Evolutionary conservation across 106 monocot species (phyloP), one percentile per base, ranked within the genome.

Genomic region (Apostasia ramifera): DNA sequence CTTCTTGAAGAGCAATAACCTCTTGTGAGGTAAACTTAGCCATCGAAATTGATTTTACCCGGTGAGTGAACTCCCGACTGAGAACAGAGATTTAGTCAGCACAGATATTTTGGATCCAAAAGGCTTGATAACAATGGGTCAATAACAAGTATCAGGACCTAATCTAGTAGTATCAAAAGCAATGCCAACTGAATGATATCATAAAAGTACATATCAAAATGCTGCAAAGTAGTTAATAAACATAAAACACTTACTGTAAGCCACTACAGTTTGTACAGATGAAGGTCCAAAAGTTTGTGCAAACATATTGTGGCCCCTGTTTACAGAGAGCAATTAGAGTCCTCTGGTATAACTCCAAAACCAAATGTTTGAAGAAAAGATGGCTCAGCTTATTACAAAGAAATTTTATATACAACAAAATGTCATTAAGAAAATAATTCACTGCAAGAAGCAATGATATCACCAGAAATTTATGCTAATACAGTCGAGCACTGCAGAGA

Each of bases 21-120:
- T 95, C 95, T 78, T 86, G 91, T 41, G 86, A 56, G 40, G 91
- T 86, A 78, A 95, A 95, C 75, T 86, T 95, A 8, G 95, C 85
- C 95, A 95, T 91, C 40, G 95, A 95, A 70, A 95, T 85, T 59
- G 95, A 95, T 70, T 95, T 95, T 52, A 95, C 95, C 63, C 91
- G 91, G 69, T 95, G 95, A 59, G 86, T 91, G 71, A 95, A 95
- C 64, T 91, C 95, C 8, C 95, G 95, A 70, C 95, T 95, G 55
- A 10, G 76, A 72, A 58, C 5, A 48, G 48, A 47, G 26, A 65
- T 47, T 47, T 5, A 65, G 48, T 65, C 42, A 65, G 47, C 8
- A 65, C 26, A 37, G 46, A 53, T 39, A 53, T 8, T 51, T 51
- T 49, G 11, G 50, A 40, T 53, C 2, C 6, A 6, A 15, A 7